Base-by-base conservation (phyloP, 2,329 filamentous ascomycete species). In the Mycosphaerella sp. region DNA sequence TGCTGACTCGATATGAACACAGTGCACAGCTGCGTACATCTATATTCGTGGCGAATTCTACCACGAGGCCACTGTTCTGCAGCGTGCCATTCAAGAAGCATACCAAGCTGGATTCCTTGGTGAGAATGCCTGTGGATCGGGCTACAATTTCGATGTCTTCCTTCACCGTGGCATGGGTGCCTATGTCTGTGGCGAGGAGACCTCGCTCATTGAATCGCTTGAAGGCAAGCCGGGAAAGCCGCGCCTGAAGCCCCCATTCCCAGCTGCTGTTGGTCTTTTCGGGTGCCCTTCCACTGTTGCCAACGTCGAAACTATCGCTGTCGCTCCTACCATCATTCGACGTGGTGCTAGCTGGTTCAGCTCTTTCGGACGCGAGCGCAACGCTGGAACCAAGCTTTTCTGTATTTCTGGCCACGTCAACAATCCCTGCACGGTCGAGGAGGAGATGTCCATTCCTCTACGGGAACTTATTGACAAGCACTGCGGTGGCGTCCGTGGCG, bases 1-100 rank as follows among this genome's bases (percentile, higher is more conserved):
- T 34, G 36, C 29, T 50, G 36, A 41, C 45, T 45, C 7, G 53
- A 39, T 31, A 10, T 44, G 9, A 6, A 34, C 26, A 4, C 36
- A 69, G 66, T 93, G 91, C 69, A 93, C 89, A 45, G 93, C 93
- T 56, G 93, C 93, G 64, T 98, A 98, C 77, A 98, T 98, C 72
- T 98, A 98, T 75, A 98, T 98, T 67, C 91, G 93, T 72, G 93
- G 93, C 70, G 93, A 98, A 75, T 98, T 98, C 74, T 89, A 95
- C 72, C 83, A 95, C 69, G 93, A 98, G 76, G 93, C 93, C 12
- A 88, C 89, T 44, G 85, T 97, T 23, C 81, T 98, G 53, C 92
- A 98, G 76, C 83, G 85, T 61, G 93, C 93, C 60, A 98, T 98
- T 71, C 92, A 98, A 75, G 93, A 98, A 75, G 93, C 93, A 56